A percentile compares a stretch with the other conserved stretches of the same genome.
These are phyloP conservation scores for Bimuria novae-zelandiae DNA, from an alignment of 2,329 filamentous ascomycete species.

Conservation along the genomic window DNA sequence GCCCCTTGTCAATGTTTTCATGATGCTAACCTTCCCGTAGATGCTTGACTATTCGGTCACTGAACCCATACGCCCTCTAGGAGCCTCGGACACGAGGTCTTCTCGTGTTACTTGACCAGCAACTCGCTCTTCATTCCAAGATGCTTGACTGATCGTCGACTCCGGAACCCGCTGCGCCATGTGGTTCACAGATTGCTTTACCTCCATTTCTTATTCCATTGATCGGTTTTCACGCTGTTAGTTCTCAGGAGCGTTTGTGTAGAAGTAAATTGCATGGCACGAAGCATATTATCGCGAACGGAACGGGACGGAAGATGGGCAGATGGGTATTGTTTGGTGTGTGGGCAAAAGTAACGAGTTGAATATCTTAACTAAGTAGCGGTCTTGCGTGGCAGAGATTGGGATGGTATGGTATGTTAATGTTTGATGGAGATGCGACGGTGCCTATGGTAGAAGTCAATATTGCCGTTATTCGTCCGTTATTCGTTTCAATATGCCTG, in stretches of 20 bases:
- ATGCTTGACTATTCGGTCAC: conserved; percentile 80
- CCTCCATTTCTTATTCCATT: conserved; percentile 22
- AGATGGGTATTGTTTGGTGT: conserved; percentile 37
- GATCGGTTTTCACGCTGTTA: conserved; percentile 21
- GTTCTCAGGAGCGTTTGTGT: conserved; percentile 30
- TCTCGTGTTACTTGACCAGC: conserved; percentile 71
- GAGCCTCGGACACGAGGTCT: background rate
- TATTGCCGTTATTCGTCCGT: conserved; percentile 28
- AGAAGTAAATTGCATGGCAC: conserved; percentile 40
- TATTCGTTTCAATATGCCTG: conserved; percentile 18
- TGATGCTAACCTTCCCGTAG: conserved; percentile 50
- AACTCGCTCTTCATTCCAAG: background rate
- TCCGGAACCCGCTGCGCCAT: background rate
- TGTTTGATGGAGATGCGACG: conserved; percentile 27
- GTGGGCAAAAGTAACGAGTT: conserved; percentile 25
- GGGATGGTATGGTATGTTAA: conserved; percentile 38
- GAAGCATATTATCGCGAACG: conserved; percentile 29
- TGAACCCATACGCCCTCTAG: conserved; percentile 74
- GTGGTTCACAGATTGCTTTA: background rate
- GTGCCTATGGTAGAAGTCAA: conserved; percentile 22
- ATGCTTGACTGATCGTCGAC: background rate
- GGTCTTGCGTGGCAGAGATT: conserved; percentile 15
- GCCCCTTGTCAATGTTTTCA: background rate
- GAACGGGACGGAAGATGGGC: conserved; percentile 20
- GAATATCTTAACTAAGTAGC: conserved; percentile 31